Evolutionary conservation across 2,329 filamentous ascomycete species (phyloP), one percentile per base, ranked within the genome.

Genomic region (Ambrosiella beaveri): DNA sequence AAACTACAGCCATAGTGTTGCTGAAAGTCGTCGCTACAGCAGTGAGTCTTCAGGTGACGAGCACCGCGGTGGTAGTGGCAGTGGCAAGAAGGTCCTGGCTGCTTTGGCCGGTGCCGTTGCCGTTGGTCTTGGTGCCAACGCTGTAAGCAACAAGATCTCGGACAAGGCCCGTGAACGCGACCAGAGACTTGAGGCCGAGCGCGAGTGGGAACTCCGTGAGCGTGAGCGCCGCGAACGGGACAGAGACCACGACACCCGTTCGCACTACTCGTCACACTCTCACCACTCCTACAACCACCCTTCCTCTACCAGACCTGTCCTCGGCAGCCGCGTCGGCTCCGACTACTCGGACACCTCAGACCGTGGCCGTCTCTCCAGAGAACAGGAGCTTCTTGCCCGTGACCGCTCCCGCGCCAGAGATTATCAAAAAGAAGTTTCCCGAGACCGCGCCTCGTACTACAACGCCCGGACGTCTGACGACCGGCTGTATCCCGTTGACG

Each of bases 81-180:
- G 66, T 39, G 67, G 67, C 57, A 66, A 74, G 56, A 54, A 49
- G n/a, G 45, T 50, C 15, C 65, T 78, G 13, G 73, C 74, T 2
- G 78, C 77, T 8, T 67, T 79, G 8, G 69, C 79, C 2, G 77
- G 77, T 1, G 77, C 76, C 1, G 74, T 77, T 2, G 75, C 77
- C 0, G 77, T 76, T 2, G 77, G 76, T 2, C 68, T 80, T 8
- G 76, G 75, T 3, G 77, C 76, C 11, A 80, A 77, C 57, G 74
- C 73, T 12, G 64, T 77, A 40, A 71, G 74, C 62, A 73, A 71
- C 62, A 68, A 68, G 51, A 65, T 75, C 9, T 73, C 75, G 63
- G 65, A 68, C 12, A 65, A 66, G 38, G n/a, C 65, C 65, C 15
- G 66, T 70, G 60, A 61, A 66, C 11, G 63, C 61, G 37, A 45